Base-by-base conservation (phyloP, 495 filamentous ascomycete genomes). In the Penicillium canariense region DNA sequence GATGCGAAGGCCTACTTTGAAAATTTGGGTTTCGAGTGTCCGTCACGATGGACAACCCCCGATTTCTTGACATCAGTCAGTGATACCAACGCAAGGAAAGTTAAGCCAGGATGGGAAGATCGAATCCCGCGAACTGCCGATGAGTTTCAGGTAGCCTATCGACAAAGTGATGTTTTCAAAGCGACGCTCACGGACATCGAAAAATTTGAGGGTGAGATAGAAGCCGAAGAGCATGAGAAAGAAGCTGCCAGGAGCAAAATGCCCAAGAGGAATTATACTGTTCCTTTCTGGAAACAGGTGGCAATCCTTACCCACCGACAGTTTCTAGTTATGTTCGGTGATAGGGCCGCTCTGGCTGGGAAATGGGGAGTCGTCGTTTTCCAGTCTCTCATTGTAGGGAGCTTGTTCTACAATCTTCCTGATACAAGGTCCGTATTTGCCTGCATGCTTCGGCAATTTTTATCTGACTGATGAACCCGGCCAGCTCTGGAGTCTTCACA, bases 361-460 rank as follows among this genome's bases (percentile, higher is more conserved):
- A 77, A 77, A 59, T 83, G 81, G 77, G 75, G 76, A 18, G 82
- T 82, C 38, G 82, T 88, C 35, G 55, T 89, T 26, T 86, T 90
- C 67, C 85, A 89, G 59, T 83, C 85, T 22, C 70, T 94, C 5
- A 88, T 96, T 48, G 80, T 91, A 17, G 89, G 90, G 32, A 86
- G 82, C 52, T 62, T 91, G 10, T 95, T 92, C 63, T 93, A 82
- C 68, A 74, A 91, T 38, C 78, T 85, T 1, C 86, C 86, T 0
- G 50, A 75, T 9, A 88, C 84, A 11, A 77, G 74, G 69, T 60
- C 67, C 25, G 68, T 53, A 2, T 3, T 4, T 4, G 1, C 46
- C 5, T 14, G 23, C 4, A 26, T 23, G n/a, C 2, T 7, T 25
- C n/a, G 5, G 1, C 18, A 28, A 1, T 1, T 2, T 2, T 11